Evolutionary conservation across 805 yeast genomes (phyloP), one percentile per base, ranked within the genome.

Genomic region (Candida oleophila): DNA sequence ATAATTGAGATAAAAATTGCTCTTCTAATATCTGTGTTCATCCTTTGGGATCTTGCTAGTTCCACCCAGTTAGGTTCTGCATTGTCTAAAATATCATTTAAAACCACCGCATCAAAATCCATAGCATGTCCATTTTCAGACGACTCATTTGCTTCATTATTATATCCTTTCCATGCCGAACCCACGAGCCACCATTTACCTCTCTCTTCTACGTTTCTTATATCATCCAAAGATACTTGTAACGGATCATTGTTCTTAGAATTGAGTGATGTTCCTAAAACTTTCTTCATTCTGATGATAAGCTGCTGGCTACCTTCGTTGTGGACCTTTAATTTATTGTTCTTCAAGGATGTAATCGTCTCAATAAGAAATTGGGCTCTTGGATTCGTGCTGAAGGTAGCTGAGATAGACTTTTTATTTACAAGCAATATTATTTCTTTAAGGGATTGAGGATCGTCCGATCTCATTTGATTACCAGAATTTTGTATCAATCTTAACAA

Each of bases 101-200:
- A 74, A 1, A 77, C 74, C 3, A 64, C 66, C 3, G 70, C 60
- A 43, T 77, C 76, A 3, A 68, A 69, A 38, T 71, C 73, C 2
- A 60, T 28, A 15, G 52, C 38, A 32, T 50, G 49, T 15, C 52
- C 52, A 20, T 42, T 48, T n/a, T 55, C 47, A 2, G 48, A 55
- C 2, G 55, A 54, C 2, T 51, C 54, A 19, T 55, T 55, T 4
- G 14, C 38, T 4, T 21, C 62, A 28, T 51, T 53, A 38, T 66
- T 73, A 46, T 72, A 68, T 2, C 96, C 97, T 58, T 82, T 88
- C 97, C 97, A 94, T 0, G 99, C 96, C 1, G 98, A 88, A 42
- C 99, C 99, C 25, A 94, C 92, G 28, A 94, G 73, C 99, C 99
- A 94, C 99, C 99, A 94, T 66, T 92, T 94, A 47, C 99, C 99